Conservation (phyloP, 1,139 yeast genomes). For the Arxiozyma heterogenica region DNA sequence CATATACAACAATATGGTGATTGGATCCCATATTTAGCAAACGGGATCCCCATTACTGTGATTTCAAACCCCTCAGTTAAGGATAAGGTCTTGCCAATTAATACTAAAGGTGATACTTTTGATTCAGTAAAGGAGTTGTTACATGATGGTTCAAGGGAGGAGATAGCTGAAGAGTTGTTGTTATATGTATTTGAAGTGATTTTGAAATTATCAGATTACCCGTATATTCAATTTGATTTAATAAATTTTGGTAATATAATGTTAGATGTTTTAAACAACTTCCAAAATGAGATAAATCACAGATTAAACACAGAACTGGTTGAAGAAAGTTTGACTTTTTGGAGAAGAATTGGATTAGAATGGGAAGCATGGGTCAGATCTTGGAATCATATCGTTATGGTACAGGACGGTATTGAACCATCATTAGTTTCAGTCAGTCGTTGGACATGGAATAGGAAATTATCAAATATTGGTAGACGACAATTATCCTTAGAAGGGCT, state of each 20-base stretch:
- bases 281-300: slow-evolving; percentile 37
- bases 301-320: slow-evolving; percentile 26
- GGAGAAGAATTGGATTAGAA: slow-evolving; percentile 36
- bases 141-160: slow-evolving; percentile 30
- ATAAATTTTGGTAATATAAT: slow-evolving; percentile 40
- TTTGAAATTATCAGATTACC: slow-evolving; percentile 57
- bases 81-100: slow-evolving; percentile 39
- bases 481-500: slow-evolving; percentile 44
- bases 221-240: slow-evolving; percentile 61
- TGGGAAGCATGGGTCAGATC: slow-evolving; percentile 30
- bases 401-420: slow-evolving; percentile 49
- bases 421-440: slow-evolving; percentile 62
- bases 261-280: slow-evolving; percentile 28
- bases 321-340: slow-evolving; percentile 25
- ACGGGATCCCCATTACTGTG: slow-evolving; percentile 60
- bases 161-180: slow-evolving; percentile 49
- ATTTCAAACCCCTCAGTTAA: slow-evolving; percentile 35
- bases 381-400: slow-evolving; percentile 28
- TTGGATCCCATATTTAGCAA: slow-evolving; percentile 45
- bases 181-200: slow-evolving; percentile 47
- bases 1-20: slow-evolving; percentile 48
- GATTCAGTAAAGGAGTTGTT: slow-evolving; percentile 42
- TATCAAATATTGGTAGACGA: slow-evolving; percentile 49
- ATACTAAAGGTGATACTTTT: slow-evolving; percentile 61
- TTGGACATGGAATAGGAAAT: slow-evolving; percentile 71